phyloP scores from a whole-genome alignment of 2,329 filamentous ascomycete species.

The Hymenoscyphus scutula region DNA sequence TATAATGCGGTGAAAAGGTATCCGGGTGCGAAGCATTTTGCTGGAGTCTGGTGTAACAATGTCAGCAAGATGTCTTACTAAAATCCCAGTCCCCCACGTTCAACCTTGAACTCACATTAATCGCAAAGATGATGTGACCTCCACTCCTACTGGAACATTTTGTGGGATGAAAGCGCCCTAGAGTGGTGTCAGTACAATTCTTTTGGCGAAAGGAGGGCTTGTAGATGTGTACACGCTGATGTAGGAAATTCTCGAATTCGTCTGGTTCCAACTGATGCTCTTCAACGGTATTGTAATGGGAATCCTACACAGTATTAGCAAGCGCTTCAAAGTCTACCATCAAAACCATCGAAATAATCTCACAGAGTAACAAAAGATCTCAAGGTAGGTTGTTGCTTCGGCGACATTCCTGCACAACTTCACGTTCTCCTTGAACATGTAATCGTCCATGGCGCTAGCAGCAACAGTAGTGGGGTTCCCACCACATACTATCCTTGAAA shows the following conservation, averaged over 20 bases:
- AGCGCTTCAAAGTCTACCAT: background rate
- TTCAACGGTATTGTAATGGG: conserved; percentile 30
- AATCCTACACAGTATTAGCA: conserved; percentile 25
- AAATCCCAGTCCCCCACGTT: background rate
- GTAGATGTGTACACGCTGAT: conserved; percentile 29
- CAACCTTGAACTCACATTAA: conserved; percentile 24
- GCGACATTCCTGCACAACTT: conserved; percentile 23
- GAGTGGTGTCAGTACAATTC: background rate
- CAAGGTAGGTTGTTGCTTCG: conserved; percentile 26
- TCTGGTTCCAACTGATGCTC: conserved; percentile 34
- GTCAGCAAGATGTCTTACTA: background rate
- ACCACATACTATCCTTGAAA: background rate
- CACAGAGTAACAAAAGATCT: conserved; percentile 30
- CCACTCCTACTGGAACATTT: conserved; percentile 11
- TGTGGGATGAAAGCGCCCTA: conserved; percentile 22
- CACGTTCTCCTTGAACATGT: conserved; percentile 37
- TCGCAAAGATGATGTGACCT: conserved; percentile 12
- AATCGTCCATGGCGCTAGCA: conserved; percentile 35
- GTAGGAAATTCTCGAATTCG: conserved; percentile 37
- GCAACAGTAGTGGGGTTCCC: background rate
- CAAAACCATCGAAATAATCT: background rate
- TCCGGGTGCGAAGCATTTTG: conserved; percentile 51
- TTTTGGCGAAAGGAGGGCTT: background rate
- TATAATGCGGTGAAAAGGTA: conserved; percentile 55
- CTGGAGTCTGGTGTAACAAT: conserved; percentile 22